phyloP scores from a whole-genome alignment of 2,329 filamentous ascomycete species.

The Trichoderma citrinoviride region DNA sequence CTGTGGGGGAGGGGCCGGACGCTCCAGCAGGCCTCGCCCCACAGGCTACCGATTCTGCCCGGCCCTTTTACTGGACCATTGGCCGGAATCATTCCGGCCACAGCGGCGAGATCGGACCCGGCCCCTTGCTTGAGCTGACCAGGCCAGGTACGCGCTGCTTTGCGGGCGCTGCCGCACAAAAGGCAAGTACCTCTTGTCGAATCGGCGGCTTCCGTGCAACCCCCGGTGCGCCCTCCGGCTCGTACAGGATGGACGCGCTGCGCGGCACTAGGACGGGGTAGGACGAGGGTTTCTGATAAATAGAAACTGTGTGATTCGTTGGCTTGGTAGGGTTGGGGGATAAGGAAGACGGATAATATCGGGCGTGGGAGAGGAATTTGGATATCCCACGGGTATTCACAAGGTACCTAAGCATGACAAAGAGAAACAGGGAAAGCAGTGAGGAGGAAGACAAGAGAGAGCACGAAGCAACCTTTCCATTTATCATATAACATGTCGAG shows the following conservation, averaged over 20 bases:
- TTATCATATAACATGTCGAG: not conserved
- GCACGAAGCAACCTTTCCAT: not conserved
- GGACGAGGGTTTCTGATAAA: not conserved
- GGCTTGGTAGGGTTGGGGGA: not conserved
- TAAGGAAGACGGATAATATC: too few species aligned
- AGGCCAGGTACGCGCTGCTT: conserved; percentile 2
- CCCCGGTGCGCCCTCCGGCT: conserved; percentile 8
- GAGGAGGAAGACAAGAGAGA: not conserved
- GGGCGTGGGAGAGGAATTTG: not conserved
- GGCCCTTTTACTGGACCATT: conserved; percentile 27
- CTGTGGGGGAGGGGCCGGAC: conserved; percentile 22
- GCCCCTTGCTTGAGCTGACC: conserved; percentile 10
- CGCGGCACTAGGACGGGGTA: not conserved
- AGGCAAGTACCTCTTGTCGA: not conserved
- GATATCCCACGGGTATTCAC: not conserved
- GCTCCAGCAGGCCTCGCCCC: conserved; percentile 8
- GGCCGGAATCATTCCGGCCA: conserved; percentile 39
- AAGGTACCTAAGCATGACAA: not conserved
- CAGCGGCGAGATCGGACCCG: conserved; percentile 31
- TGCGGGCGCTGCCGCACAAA: not conserved
- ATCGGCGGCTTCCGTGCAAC: conserved; percentile 11
- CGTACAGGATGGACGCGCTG: not conserved
- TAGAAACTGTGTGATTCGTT: conserved; percentile 10
- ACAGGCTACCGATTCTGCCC: conserved; percentile 27
- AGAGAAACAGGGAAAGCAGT: not conserved